These are phyloP conservation scores for Ophiostoma triangulosporum DNA, from an alignment of 2,329 filamentous ascomycete genomes.

Conservation along the genomic window DNA sequence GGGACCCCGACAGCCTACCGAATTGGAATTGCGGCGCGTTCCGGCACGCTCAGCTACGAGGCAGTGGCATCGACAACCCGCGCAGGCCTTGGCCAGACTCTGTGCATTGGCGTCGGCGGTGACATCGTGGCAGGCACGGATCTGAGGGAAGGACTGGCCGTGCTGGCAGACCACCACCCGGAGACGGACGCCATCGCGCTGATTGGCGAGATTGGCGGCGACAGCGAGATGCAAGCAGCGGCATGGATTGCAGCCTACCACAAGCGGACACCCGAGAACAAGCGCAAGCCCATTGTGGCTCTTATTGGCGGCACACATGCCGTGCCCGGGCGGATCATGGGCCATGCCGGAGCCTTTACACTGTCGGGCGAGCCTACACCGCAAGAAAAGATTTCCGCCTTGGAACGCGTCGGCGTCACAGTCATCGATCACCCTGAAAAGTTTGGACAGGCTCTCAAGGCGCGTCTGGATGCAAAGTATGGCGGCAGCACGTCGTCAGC, in stretches of 20 bases:
- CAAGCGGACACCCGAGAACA: slow-evolving; percentile 42
- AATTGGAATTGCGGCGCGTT: slow-evolving; percentile 67
- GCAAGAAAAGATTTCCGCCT: slow-evolving; percentile 49
- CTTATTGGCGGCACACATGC: slow-evolving; percentile 54
- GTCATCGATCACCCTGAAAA: slow-evolving; percentile 66
- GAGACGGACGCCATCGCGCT: slow-evolving; percentile 60
- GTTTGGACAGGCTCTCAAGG: slow-evolving; percentile 56
- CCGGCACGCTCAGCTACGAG: slow-evolving; percentile 69
- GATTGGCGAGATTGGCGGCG: slow-evolving; percentile 60
- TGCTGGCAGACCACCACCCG: slow-evolving; percentile 47
- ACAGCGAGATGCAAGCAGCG: slow-evolving; percentile 56
- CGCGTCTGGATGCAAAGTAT: slow-evolving; percentile 30
- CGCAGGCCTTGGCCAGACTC: slow-evolving; percentile 62
- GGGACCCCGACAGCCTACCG: slow-evolving; percentile 18
- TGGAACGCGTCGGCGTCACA: slow-evolving; percentile 52
- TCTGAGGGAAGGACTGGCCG: slow-evolving; percentile 54
- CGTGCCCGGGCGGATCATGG: slow-evolving; percentile 56
- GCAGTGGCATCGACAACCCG: slow-evolving; percentile 61
- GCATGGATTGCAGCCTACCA: slow-evolving; percentile 59
- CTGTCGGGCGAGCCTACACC: slow-evolving; percentile 52
- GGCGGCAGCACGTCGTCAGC: not conserved
- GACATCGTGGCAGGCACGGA: slow-evolving; percentile 64
- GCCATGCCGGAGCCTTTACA: slow-evolving; percentile 63
- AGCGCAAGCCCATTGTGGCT: slow-evolving; percentile 61
- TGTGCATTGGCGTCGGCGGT: slow-evolving; percentile 66